Evolutionary conservation across 176 grass and related monocot genomes (phyloP), one percentile per base, ranked within the genome.

Genomic region (Musa troglodytarum): DNA sequence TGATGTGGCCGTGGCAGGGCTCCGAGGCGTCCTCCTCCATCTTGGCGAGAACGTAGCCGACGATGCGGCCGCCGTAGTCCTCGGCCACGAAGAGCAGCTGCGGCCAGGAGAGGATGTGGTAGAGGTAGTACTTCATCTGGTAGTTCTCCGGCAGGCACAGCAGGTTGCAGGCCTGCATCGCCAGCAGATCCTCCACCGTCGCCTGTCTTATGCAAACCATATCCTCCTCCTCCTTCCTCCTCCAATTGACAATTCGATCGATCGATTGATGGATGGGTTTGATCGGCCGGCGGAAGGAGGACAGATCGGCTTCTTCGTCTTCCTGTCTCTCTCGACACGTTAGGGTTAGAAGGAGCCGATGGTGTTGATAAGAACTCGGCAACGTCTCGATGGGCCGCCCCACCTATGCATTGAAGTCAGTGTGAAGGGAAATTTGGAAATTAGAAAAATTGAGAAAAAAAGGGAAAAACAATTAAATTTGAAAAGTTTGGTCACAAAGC

Each of bases 161-260:
- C 82, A 98, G 88, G 26, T 98, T 98, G 88, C 94, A 98, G 14
- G 88, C 94, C 80, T 98, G 94, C 94, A 98, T 98, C 77, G 88
- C 90, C 23, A 98, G 88, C 72, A 98, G 84, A 74, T 98, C 94
- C 72, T 93, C 90, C 63, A 98, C 80, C 75, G 87, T 88, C 52
- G 94, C 94, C 81, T 98, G 94, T 43, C 94, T 72, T 63, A 98
- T 98, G 90, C 94, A 98, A 77, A 98, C 94, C 94, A 98, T 98
- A 67, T 63, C 75, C 23, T 68, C 34, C 22, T 22, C 22, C 24
- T 15, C 22, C 65, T 29, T 43, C 10, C 2, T 12, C 20, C 22
- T 64, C 21, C n/a, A 10, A 22, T 7, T 17, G 25, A 22, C 62
- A 22, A 64, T 23, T 23, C 8, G 62, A 64, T 64, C 11, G 62